Base-by-base conservation (phyloP, 1,139 yeast species). In the Candida albicans region DNA sequence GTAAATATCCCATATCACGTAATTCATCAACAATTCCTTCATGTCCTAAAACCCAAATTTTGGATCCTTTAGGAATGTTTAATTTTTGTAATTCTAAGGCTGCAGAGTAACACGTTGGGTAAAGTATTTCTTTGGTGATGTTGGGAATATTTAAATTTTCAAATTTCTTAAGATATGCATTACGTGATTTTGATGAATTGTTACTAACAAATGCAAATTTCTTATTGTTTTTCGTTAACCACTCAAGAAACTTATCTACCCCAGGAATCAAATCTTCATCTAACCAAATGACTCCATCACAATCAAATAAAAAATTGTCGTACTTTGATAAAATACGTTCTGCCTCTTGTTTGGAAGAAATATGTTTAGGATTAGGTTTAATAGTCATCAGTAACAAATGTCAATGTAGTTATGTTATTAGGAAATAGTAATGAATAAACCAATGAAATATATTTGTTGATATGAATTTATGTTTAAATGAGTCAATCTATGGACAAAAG, bases 221-320 rank as follows among this genome's bases (percentile, higher is more conserved):
- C 52, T 71, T 71, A 25, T 61, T 59, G 12, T 51, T 53, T 3
- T 67, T 50, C 44, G 81, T 67, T 48, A 91, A 67, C 47, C 78
- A 61, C 8, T 76, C 74, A 33, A 91, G 61, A 2, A 95, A 80
- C 55, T 87, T 91, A 18, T 69, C 70, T 11, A 87, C 85, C 12
- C 82, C 77, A 3, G 96, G 96, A 38, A 91, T 76, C 29, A 85
- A 63, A 39, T 76, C 79, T 42, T 79, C 78, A 12, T 96, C 97
- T 33, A 85, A 70, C 98, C 98, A 91, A 42, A 91, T 71, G 8
- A 91, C 98, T 0, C 91, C 98, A 61, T 91, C 98, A 65, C 98
- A 91, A 59, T 91, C 98, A 60, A 91, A 91, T 47, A 91, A 68
- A 56, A 90, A 90, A 47, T 87, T 86, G 58, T 89, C 96, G 61